A percentile compares a stretch with the other conserved stretches of the same genome.
Evolutionary conservation across 352 stramenopile species (phyloP).

Genomic region (Globisporangium uncinulatum): DNA sequence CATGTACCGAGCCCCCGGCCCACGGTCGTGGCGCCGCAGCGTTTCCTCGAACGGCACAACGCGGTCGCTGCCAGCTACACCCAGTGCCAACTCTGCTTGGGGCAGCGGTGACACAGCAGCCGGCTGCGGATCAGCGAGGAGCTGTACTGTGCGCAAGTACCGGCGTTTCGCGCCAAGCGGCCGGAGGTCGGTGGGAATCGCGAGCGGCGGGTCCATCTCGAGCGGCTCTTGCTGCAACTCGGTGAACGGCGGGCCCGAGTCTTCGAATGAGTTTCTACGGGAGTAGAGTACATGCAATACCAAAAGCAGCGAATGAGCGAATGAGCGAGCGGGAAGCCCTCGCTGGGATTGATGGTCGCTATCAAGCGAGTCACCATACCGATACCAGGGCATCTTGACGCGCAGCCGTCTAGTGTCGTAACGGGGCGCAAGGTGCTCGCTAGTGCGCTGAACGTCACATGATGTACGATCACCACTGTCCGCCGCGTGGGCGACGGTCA

Average conservation of each 20-base stretch:
- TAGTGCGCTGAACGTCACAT: neutral
- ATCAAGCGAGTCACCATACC: slow-evolving; percentile 22
- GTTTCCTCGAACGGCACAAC: slow-evolving; percentile 8
- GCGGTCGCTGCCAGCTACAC: neutral
- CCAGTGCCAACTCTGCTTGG: neutral
- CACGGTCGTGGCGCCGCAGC: slow-evolving; percentile 6
- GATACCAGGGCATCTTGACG: slow-evolving; percentile 59
- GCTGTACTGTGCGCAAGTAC: slow-evolving; percentile 62
- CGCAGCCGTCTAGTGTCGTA: slow-evolving; percentile 14
- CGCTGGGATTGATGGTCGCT: neutral
- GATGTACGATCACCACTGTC: neutral
- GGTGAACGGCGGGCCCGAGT: slow-evolving; percentile 25
- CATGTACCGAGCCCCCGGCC: neutral
- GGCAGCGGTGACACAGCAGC: neutral
- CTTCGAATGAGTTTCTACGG: slow-evolving; percentile 57
- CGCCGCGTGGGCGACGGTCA: neutral
- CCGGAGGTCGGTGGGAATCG: slow-evolving; percentile 46
- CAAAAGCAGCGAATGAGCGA: neutral
- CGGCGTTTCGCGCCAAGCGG: slow-evolving; percentile 34
- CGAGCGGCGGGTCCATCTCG: slow-evolving; percentile 41
- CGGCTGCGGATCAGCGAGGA: slow-evolving; percentile 26
- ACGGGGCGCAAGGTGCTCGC: slow-evolving; percentile 13
- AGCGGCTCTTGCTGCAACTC: slow-evolving; percentile 28
- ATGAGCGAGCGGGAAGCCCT: neutral
- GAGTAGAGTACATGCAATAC: neutral